These are phyloP conservation scores for Sanghuangporus weigelae DNA, from an alignment of 1,284 basidiomycete genomes.

Conservation along the genomic window DNA sequence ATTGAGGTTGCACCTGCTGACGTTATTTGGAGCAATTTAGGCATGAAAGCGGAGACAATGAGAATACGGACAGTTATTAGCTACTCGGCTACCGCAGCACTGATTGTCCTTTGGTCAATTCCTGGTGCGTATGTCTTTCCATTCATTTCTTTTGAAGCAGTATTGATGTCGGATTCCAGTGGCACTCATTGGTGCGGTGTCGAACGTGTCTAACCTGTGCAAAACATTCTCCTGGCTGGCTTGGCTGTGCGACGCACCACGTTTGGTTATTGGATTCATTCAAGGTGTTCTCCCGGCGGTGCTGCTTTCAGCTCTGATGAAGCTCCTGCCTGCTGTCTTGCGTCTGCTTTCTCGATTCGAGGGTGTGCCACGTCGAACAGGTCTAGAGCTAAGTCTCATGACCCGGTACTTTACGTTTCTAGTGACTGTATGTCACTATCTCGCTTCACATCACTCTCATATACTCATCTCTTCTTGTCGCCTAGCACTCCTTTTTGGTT, in stretches of 20 bases:
- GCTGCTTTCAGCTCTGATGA: conserved; percentile 83
- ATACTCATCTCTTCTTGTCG: neutral
- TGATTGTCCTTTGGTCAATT: conserved; percentile 72
- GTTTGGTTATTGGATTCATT: conserved; percentile 74
- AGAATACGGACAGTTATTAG: conserved; percentile 57
- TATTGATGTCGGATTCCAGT: conserved; percentile 46
- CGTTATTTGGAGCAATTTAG: conserved; percentile 87
- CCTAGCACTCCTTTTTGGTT: conserved; percentile 83
- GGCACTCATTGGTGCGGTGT: conserved; percentile 82
- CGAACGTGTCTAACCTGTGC: conserved; percentile 78
- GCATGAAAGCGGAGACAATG: conserved; percentile 87
- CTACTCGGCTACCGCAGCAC: conserved; percentile 55
- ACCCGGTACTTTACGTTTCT: conserved; percentile 90
- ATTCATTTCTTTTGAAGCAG: neutral
- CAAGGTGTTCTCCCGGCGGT: conserved; percentile 87
- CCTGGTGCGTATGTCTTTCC: conserved; percentile 42
- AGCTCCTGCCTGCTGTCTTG: conserved; percentile 85
- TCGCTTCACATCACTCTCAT: neutral
- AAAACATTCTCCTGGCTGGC: conserved; percentile 61
- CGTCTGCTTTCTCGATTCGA: conserved; percentile 74
- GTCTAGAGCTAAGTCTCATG: conserved; percentile 89
- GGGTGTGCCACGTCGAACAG: conserved; percentile 76
- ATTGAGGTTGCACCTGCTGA: conserved; percentile 79
- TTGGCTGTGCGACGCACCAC: conserved; percentile 77
- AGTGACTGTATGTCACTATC: conserved; percentile 60